Evolutionary conservation across 2,329 filamentous ascomycete genomes (phyloP), one percentile per base, ranked within the genome.

Genomic region (Trichothecium sympodiale): DNA sequence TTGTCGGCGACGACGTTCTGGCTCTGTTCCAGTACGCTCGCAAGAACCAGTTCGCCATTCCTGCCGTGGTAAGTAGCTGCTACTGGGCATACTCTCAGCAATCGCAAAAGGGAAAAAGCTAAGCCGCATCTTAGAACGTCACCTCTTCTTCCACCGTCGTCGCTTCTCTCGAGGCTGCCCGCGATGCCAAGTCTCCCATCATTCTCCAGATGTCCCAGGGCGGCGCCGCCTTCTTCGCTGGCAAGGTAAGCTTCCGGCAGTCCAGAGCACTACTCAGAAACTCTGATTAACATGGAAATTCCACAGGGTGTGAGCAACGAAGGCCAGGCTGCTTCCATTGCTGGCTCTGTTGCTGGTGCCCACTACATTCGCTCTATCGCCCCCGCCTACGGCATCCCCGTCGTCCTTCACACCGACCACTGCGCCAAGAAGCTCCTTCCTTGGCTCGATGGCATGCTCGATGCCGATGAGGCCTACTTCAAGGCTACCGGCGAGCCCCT

Each of bases 361-460:
- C 84, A 94, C 70, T 96, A 85, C 72, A 86, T 95, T 68, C 85
- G 88, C 57, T 70, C 83, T 48, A 67, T 96, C 53, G 86, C 91
- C 35, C 85, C 89, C 42, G 51, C 74, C 50, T 98, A 98, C 66
- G 86, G 81, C 50, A 69, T 96, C 47, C 89, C 89, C 54, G 86
- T 94, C 50, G 71, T 96, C 52, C 79, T 96, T 41, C 88, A 95
- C 77, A 93, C 89, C 59, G 91, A 98, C 63, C 91, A 96, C 74
- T 94, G 89, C 67, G 89, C 91, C 59, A 96, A 96, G 83, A 96
- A 96, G 80, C 85, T 96, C 41, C 80, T 96, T 39, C 91, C 91
- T 43, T 96, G 89, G 89, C 71, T 96, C 59, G 88, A 95, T 57
- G 88, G 88, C 60, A 88, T 95, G 80, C 66, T 96, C 51, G 87